Percentiles rank a stretch among this genome's conserved stretches.
Evolutionary conservation across 257 asterid genomes (phyloP).

Genomic region (Primulina eburnea): DNA sequence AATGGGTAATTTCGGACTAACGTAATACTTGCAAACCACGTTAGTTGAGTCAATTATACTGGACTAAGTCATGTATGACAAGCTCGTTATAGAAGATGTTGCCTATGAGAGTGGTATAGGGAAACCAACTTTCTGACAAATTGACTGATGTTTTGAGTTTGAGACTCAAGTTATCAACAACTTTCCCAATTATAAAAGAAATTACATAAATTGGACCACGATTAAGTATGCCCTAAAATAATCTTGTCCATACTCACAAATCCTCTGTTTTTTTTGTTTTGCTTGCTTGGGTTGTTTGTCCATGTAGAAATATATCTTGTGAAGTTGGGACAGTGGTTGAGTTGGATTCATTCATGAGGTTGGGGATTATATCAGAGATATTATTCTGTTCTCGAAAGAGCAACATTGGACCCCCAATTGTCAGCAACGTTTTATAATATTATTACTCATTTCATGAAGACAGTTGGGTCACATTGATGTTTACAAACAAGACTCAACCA

Average conservation of each 20-base stretch:
- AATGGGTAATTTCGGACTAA: no score
- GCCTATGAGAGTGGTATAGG: no score
- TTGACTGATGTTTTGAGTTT: neutral
- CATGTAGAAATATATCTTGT: conserved; percentile 25
- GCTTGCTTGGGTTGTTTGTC: no score
- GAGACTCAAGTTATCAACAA: no score
- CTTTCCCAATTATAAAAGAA: no score
- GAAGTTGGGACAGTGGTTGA: conserved; percentile 32
- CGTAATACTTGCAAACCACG: no score
- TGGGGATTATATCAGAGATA: conserved; percentile 36
- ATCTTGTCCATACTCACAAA: neutral
- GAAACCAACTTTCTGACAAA: no score
- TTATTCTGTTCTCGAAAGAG: conserved; percentile 41
- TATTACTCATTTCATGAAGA: conserved; percentile 15
- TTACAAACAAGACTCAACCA: no score
- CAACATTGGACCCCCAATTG: conserved; percentile 32
- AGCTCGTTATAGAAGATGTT: no score
- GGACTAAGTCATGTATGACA: no score
- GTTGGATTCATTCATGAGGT: conserved; percentile 34
- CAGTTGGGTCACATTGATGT: neutral
- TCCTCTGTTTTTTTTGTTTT: conserved; percentile 17
- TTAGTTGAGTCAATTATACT: no score
- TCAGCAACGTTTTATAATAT: conserved; percentile 16
- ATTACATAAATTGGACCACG: neutral
- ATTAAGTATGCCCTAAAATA: neutral